Evolutionary conservation across 768 basidiomycete genomes (phyloP).

Genomic region (Leccinum pellstonianum): DNA sequence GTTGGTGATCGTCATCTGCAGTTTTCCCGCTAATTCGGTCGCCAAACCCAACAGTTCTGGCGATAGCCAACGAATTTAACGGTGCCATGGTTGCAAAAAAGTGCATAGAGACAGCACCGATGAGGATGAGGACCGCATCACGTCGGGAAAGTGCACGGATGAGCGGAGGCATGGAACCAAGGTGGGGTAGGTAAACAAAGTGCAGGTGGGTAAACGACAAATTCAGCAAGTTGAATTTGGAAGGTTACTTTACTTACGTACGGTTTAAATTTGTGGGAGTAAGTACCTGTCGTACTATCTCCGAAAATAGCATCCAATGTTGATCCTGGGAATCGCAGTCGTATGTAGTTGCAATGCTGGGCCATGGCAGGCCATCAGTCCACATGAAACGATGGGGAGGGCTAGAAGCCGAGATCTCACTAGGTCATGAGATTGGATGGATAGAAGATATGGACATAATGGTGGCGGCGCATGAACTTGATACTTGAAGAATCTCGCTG

Average conservation of each 20-base stretch:
- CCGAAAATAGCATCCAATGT: conserved; percentile 1
- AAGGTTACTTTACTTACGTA: neutral
- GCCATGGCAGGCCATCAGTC: neutral
- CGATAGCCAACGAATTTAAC: conserved; percentile 33
- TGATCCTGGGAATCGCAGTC: neutral
- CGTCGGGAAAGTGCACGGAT: conserved; percentile 48
- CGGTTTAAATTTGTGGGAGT: neutral
- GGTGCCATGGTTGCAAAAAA: conserved; percentile 42
- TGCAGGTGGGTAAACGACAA: neutral
- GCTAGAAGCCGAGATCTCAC: neutral
- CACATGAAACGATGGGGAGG: neutral
- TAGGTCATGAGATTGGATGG: neutral
- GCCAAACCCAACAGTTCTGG: conserved; percentile 29
- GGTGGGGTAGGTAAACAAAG: neutral
- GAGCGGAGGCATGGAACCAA: conserved; percentile 33
- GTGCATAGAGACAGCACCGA: conserved; percentile 59
- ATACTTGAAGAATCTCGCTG: neutral
- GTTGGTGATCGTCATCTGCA: neutral
- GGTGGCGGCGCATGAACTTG: neutral
- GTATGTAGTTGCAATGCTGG: neutral
- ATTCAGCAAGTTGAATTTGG: neutral
- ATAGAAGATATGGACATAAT: neutral
- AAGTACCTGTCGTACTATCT: neutral
- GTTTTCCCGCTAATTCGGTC: conserved; percentile 1
- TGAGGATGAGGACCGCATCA: conserved; percentile 57